phyloP scores from a whole-genome alignment of 345 rosid genomes.

The Geranium brycei region DNA sequence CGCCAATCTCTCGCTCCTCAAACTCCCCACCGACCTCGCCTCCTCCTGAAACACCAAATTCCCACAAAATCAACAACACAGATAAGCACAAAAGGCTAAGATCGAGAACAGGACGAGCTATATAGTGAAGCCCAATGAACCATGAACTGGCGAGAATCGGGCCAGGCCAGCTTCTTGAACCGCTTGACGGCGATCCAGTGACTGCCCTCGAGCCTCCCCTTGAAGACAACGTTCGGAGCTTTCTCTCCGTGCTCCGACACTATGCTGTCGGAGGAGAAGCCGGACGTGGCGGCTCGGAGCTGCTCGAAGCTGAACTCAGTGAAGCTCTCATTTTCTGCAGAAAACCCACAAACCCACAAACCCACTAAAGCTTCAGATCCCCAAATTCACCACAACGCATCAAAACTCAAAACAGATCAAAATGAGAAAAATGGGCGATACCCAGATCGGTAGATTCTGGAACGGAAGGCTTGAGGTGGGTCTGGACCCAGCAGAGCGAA shows the following conservation, averaged over 20 bases:
- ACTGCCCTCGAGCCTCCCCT: conserved; percentile 62
- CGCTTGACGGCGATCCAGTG: conserved; percentile 82
- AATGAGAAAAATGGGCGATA: background rate
- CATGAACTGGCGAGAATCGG: conserved; percentile 89
- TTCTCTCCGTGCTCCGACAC: conserved; percentile 97
- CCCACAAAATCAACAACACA: background rate
- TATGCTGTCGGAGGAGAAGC: conserved; percentile 71
- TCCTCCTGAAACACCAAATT: conserved; percentile 48
- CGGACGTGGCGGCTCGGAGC: conserved; percentile 56
- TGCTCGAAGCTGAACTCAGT: conserved; percentile 65
- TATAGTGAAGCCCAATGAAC: conserved; percentile 22
- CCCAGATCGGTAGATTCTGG: conserved; percentile 21
- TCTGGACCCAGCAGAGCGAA: conserved; percentile 31
- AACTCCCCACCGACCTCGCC: conserved; percentile 73
- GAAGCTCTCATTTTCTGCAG: conserved; percentile 63
- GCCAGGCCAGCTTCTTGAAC: conserved; percentile 80
- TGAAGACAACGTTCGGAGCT: conserved; percentile 87
- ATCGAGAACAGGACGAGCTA: background rate
- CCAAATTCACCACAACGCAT: too few species aligned
- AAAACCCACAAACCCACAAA: background rate
- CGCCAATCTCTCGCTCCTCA: conserved; percentile 75
- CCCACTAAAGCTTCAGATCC: too few species aligned
- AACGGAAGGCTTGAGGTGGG: conserved; percentile 23
- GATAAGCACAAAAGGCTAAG: background rate
- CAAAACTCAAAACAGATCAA: too few species aligned